Evolutionary conservation across 805 yeast genomes (phyloP).

Genomic region (Candida sithepensis): DNA sequence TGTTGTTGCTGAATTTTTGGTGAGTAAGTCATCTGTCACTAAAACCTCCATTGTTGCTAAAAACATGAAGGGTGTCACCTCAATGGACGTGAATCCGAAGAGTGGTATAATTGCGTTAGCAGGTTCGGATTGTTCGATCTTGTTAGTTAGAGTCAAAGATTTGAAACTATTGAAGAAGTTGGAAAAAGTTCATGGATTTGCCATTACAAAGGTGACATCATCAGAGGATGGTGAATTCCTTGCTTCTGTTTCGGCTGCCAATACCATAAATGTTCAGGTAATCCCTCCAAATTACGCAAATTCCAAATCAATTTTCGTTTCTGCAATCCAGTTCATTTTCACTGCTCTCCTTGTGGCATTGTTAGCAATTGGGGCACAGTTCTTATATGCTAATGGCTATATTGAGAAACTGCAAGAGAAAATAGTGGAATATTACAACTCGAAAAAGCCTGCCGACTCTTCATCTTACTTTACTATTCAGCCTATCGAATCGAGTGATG

Average conservation of each 20-base stretch:
- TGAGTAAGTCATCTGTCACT: constrained; percentile 38
- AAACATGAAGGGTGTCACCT: constrained; percentile 53
- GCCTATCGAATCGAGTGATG: constrained; percentile 25
- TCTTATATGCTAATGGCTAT: constrained; percentile 28
- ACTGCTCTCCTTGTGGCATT: constrained; percentile 23
- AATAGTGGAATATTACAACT: constrained; percentile 18
- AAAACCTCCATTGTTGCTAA: constrained; percentile 40
- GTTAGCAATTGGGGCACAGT: constrained; percentile 26
- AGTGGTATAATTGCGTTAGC: constrained; percentile 50
- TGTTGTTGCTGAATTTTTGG: constrained; percentile 40
- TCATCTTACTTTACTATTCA: constrained; percentile 33
- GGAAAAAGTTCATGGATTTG: constrained; percentile 68
- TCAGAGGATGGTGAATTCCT: constrained; percentile 64
- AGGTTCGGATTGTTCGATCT: constrained; percentile 64
- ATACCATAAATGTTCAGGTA: constrained; percentile 58
- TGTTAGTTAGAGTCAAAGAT: constrained; percentile 48
- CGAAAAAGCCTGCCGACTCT: constrained; percentile 28
- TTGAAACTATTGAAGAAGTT: constrained; percentile 49
- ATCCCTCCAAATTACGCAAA: constrained; percentile 50
- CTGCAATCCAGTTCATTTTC: constrained; percentile 25
- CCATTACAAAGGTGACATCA: constrained; percentile 69
- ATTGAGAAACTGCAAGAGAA: constrained; percentile 20
- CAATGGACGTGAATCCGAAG: constrained; percentile 40
- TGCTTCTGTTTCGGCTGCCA: constrained; percentile 76
- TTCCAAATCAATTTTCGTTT: constrained; percentile 33